Base-by-base conservation (phyloP, 2,329 filamentous ascomycete species). In the Ascochyta pisi region DNA sequence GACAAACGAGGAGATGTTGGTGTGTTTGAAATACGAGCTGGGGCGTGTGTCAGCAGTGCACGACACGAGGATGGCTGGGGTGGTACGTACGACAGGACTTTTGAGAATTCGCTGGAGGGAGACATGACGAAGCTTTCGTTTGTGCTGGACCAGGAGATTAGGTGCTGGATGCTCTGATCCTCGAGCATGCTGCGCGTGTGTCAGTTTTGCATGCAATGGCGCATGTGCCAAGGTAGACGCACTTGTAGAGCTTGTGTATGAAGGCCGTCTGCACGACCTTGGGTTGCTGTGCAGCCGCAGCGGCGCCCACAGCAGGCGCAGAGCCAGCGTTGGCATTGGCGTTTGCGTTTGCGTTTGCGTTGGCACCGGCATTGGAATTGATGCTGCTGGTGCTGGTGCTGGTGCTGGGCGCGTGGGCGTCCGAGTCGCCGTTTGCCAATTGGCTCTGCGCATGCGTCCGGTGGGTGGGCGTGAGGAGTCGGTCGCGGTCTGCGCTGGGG, bases 61-160 rank as follows among this genome's bases (percentile, higher is more conserved):
- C 66, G 66, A 68, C 65, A 57, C 51, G 57, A 60, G 42, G 47
- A 66, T 54, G 64, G 66, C 67, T 65, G 61, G 39, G 50, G 64
- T 62, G 58, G 58, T 41, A 87, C 90, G 77, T 85, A 97, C 94
- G 95, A 92, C 72, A 99, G 83, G 49, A 98, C 95, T 83, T 97
- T 98, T 62, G 94, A 96, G 75, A 99, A 99, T 75, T 98, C 95
- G 70, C 91, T 91, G 8, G 93, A 96, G 15, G 95, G 95, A 22
- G 93, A 96, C 92, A 99, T 98, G 71, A 99, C 92, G 75, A 99
- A 99, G 78, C 95, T 98, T 76, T 99, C 95, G 57, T 93, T 92
- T 46, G 90, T 90, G 66, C 83, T 88, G 1, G 94, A 96, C 95
- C 95, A 99, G 8, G 94, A 96, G 70, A 99, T 99, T 59, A 99